Conservation (phyloP, 345 rosid species). For the Pistacia integerrima region DNA sequence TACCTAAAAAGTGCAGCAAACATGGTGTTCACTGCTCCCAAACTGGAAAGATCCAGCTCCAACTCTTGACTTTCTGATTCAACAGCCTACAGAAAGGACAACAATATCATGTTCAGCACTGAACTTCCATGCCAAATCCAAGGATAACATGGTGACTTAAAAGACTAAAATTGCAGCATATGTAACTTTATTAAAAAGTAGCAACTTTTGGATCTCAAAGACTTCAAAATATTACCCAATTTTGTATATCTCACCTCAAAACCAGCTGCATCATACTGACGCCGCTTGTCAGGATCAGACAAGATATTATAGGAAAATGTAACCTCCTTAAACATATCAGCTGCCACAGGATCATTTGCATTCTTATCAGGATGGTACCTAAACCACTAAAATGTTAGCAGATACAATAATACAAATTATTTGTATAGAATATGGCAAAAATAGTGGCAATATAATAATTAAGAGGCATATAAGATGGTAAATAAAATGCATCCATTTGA, state of each 20-base stretch:
- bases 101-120: slow-evolving; percentile 13
- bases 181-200: background rate
- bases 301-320: slow-evolving; percentile 90
- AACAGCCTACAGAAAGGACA: slow-evolving; percentile 56
- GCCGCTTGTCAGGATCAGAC: slow-evolving; percentile 88
- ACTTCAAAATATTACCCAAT: background rate
- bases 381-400: slow-evolving; percentile 30
- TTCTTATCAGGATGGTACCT: slow-evolving; percentile 99
- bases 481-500: background rate
- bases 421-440: background rate
- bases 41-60: slow-evolving; percentile 95
- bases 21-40: slow-evolving; percentile 94
- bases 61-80: slow-evolving; percentile 79
- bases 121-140: slow-evolving; percentile 9
- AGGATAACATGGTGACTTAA: background rate
- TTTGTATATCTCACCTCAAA: slow-evolving; percentile 72
- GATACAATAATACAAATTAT: slow-evolving; percentile 5
- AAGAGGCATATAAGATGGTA: background rate
- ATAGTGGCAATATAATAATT: background rate
- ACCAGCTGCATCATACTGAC: slow-evolving; percentile 90
- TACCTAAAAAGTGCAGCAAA: slow-evolving; percentile 96
- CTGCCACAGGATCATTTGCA: slow-evolving; percentile 87
- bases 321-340: slow-evolving; percentile 93
- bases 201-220: background rate
- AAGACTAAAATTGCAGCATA: background rate